A percentile compares a stretch with the other conserved stretches of the same genome.
These are phyloP conservation scores for Stramenopiles sp. DNA, from an alignment of 352 stramenopile genomes.

Conservation along the genomic window DNA sequence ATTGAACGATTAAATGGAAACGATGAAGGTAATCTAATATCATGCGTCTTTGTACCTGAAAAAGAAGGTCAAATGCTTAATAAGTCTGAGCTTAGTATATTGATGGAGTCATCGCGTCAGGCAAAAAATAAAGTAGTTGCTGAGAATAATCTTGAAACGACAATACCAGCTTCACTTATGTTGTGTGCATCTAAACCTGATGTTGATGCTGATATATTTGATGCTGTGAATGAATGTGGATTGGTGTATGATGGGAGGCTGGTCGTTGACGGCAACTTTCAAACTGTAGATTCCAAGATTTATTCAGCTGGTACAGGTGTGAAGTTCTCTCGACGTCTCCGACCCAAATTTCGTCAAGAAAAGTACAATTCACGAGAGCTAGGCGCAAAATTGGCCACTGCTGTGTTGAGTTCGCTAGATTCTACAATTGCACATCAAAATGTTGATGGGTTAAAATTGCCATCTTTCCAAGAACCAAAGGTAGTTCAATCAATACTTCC, in stretches of 20 bases:
- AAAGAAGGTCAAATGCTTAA: too few relatives aligned
- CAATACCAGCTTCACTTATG: too few relatives aligned
- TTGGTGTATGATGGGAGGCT: constrained; percentile 54
- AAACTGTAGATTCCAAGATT: constrained; percentile 35
- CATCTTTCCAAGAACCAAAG: constrained; percentile 2
- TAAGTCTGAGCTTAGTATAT: too few relatives aligned
- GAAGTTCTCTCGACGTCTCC: constrained; percentile 35
- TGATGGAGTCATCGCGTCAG: too few relatives aligned
- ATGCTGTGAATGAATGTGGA: constrained; percentile 42
- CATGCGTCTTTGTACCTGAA: too few relatives aligned
- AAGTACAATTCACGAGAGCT: constrained; percentile 33
- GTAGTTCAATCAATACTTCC: neutral
- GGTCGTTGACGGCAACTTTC: constrained; percentile 39
- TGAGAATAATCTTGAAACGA: too few relatives aligned
- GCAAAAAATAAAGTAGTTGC: too few relatives aligned
- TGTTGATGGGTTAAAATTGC: too few relatives aligned
- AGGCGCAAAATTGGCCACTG: constrained; percentile 26
- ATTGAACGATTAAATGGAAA: too few relatives aligned
- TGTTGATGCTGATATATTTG: constrained; percentile 40
- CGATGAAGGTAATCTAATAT: too few relatives aligned
- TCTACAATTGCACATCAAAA: too few relatives aligned
- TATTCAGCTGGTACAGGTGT: constrained; percentile 28
- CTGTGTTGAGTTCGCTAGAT: constrained; percentile 29
- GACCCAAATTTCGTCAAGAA: constrained; percentile 29
- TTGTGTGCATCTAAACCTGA: constrained; percentile 41